Evolutionary conservation across 1,284 basidiomycete genomes (phyloP), one percentile per base, ranked within the genome.

Genomic region (Malassezia japonica): DNA sequence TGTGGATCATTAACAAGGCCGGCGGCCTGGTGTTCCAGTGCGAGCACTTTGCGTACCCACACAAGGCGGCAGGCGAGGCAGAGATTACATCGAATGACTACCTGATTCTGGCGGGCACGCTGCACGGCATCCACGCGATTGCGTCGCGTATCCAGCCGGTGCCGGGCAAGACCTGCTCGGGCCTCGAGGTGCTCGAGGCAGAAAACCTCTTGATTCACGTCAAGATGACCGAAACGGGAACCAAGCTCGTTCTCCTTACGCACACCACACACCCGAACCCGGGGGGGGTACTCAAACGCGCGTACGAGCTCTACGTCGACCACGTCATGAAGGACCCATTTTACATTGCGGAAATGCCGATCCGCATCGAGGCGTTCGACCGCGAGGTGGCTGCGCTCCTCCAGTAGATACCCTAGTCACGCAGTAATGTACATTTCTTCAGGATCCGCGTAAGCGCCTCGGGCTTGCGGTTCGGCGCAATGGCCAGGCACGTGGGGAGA

Each of bases 241-340:
- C 88, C n/a, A 98, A 98, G 75, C 94, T 98, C 61, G 88, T 99
- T 3, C 77, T 98, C 1, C 76, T 96, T 38, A 87, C 86, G 2
- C 85, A 86, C 1, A 76, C 86, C 13, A 78, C 83, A 38, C 85
- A 92, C 70, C 75, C 80, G 47, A 79, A 81, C 48, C 54, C 78
- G 15, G 57, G 61, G 0, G 54, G 57, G 3, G 61, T 74, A 21
- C 59, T 76, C 9, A 83, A 85, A 66, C 85, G 82, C 69, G 83
- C 88, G 46, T 94, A 94, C 74, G 87, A 92, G 73, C 81, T 81
- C 13, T 95, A 91, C 76, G 79, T 88, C 2, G 91, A 95, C 69
- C 83, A 86, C 4, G 90, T 94, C 47, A 94, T 95, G 89, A 96
- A 98, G 79, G 96, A 96, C 70, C 94, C 94, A 1, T 99, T 98